A percentile compares a stretch with the other conserved stretches of the same genome.
These are phyloP conservation scores for Boletus coccyginus DNA, from an alignment of 768 basidiomycete species.

Conservation along the genomic window DNA sequence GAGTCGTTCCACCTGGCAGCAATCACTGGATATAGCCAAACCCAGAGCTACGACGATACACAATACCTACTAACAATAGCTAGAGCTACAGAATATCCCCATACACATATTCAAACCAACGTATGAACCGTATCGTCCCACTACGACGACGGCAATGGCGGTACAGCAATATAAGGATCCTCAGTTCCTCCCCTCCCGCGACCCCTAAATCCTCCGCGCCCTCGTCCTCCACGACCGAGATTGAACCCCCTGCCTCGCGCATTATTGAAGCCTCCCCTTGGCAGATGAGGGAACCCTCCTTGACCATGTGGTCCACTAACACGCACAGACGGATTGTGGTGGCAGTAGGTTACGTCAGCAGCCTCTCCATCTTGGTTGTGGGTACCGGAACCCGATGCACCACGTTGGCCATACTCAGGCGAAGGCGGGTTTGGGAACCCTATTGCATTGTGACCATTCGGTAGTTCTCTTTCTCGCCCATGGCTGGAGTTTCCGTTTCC, in stretches of 20 bases:
- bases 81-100: slow-evolving; percentile 6
- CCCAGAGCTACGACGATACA: neutral
- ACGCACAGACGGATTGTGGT: slow-evolving; percentile 21
- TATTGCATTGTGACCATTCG: slow-evolving; percentile 7
- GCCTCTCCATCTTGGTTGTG: slow-evolving; percentile 4
- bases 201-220: slow-evolving; percentile 32
- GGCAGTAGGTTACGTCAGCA: neutral
- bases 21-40: too few species aligned
- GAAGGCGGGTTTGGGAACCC: neutral
- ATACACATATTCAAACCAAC: neutral
- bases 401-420: neutral
- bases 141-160: slow-evolving; percentile 9
- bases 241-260: slow-evolving; percentile 37
- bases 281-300: slow-evolving; percentile 22
- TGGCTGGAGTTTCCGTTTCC: neutral
- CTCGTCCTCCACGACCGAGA: slow-evolving; percentile 27
- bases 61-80: neutral
- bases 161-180: neutral
- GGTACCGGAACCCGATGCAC: neutral
- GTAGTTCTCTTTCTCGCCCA: slow-evolving; percentile 8
- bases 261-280: slow-evolving; percentile 22
- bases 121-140: neutral
- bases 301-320: slow-evolving; percentile 28
- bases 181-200: slow-evolving; percentile 29
- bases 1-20: too few species aligned